Conservation (phyloP, 352 stramenopile genomes). For the Peronospora farinosa region DNA sequence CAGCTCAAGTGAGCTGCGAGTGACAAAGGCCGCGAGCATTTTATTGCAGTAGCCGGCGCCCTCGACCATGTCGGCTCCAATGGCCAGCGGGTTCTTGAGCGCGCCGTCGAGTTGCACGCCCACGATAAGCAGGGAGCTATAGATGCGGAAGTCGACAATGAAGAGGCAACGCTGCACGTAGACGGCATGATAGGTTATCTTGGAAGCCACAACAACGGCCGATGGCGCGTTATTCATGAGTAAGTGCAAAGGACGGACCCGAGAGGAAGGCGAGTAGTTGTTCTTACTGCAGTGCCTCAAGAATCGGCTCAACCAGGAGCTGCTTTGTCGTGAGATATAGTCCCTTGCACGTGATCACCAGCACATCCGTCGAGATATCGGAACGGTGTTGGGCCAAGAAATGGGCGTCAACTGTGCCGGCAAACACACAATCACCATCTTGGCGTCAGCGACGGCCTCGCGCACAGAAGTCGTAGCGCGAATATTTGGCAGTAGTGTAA, state of each 20-base stretch:
- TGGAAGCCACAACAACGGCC: conserved; percentile 92
- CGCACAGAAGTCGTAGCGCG: conserved; percentile 85
- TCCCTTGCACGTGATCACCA: conserved; percentile 93
- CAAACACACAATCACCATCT: conserved; percentile 94
- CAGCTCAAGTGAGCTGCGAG: conserved; percentile 92
- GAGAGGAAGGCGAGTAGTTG: conserved; percentile 94
- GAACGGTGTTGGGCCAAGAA: conserved; percentile 88
- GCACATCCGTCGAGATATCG: conserved; percentile 83
- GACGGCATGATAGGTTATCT: conserved; percentile 87
- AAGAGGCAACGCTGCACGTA: conserved; percentile 80
- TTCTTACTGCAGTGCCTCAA: conserved; percentile 85
- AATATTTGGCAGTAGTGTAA: conserved; percentile 77
- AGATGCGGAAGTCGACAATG: conserved; percentile 78
- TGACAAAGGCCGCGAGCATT: conserved; percentile 92
- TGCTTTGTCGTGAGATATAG: conserved; percentile 94
- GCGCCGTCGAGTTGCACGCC: too few species aligned
- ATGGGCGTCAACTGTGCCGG: conserved; percentile 89
- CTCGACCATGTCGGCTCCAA: too few species aligned
- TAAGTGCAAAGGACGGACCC: conserved; percentile 91
- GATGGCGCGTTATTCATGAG: conserved; percentile 93
- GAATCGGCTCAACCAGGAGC: conserved; percentile 93
- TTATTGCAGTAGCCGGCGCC: conserved; percentile 94
- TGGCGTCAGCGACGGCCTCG: conserved; percentile 82
- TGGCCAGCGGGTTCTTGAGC: too few species aligned
- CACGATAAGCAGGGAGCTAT: too few species aligned